These are phyloP conservation scores for Fusarium brevicatenulatum DNA, from an alignment of 2,329 filamentous ascomycete genomes.

Conservation along the genomic window DNA sequence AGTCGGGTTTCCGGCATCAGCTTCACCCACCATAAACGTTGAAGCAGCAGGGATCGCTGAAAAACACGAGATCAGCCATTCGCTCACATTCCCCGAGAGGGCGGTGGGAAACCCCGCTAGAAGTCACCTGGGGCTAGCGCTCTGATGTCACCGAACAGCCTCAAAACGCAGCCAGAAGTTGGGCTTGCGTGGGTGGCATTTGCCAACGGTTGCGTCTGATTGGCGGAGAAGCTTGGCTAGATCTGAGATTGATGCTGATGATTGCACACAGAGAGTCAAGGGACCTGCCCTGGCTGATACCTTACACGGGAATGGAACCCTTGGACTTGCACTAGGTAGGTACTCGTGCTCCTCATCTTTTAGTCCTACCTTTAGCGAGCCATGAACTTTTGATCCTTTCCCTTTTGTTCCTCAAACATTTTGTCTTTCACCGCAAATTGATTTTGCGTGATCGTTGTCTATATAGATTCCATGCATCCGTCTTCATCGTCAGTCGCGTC, in stretches of 20 bases:
- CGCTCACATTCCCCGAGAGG: conserved; percentile 22
- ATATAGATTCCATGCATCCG: conserved; percentile 24
- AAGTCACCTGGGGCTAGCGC: conserved; percentile 25
- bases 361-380: conserved; percentile 15
- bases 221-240: conserved; percentile 13
- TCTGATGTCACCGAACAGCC: conserved; percentile 34
- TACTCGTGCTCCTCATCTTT: conserved; percentile 14
- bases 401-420: background rate
- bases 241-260: conserved; percentile 39
- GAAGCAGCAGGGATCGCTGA: conserved; percentile 33
- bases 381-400: conserved; percentile 10
- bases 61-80: conserved; percentile 34
- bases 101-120: conserved; percentile 7
- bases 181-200: conserved; percentile 18
- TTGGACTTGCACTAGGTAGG: conserved; percentile 19
- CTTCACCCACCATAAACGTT: background rate
- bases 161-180: conserved; percentile 2
- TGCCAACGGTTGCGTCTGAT: conserved; percentile 18
- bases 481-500: conserved; percentile 20
- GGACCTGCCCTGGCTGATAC: conserved; percentile 28
- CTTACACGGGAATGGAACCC: conserved; percentile 18
- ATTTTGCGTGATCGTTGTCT: background rate
- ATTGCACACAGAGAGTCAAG: conserved; percentile 28
- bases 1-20: conserved; percentile 29
- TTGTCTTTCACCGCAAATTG: background rate